Evolutionary conservation across 805 yeast genomes (phyloP).

Genomic region (Maudiozyma turicensis): DNA sequence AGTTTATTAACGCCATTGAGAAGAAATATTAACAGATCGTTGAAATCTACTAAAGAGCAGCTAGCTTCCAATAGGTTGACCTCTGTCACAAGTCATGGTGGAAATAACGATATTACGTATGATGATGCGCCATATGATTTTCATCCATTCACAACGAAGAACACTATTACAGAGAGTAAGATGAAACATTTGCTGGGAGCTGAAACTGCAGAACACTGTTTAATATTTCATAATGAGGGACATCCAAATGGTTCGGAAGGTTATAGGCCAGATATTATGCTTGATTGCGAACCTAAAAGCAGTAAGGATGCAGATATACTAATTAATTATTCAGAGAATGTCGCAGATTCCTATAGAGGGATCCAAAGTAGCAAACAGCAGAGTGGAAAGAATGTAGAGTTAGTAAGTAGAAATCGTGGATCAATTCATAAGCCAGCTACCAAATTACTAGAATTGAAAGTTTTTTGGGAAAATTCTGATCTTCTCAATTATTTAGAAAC

Average conservation of each 20-base stretch:
- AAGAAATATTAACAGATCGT: constrained; percentile 6
- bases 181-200: constrained; percentile 10
- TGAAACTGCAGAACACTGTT: constrained; percentile 25
- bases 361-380: neutral
- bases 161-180: constrained; percentile 18
- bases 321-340: constrained; percentile 2
- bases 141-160: constrained; percentile 16
- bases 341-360: neutral
- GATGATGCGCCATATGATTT: constrained; percentile 10
- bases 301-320: neutral
- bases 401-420: neutral
- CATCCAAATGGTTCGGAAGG: constrained; percentile 5
- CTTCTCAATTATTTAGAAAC: constrained; percentile 1
- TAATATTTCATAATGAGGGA: constrained; percentile 19
- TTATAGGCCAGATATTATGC: constrained; percentile 22
- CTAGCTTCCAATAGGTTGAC: too few species aligned
- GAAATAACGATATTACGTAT: neutral
- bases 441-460: constrained; percentile 1
- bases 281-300: constrained; percentile 16
- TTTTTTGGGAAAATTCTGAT: constrained; percentile 3
- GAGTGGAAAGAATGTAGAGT: neutral
- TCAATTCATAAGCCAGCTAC: neutral
- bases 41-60: neutral
- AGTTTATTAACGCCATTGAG: constrained; percentile 17
- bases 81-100: neutral